phyloP scores from a whole-genome alignment of 2,329 filamentous ascomycete genomes.

The Dryadomyces quercivorus region DNA sequence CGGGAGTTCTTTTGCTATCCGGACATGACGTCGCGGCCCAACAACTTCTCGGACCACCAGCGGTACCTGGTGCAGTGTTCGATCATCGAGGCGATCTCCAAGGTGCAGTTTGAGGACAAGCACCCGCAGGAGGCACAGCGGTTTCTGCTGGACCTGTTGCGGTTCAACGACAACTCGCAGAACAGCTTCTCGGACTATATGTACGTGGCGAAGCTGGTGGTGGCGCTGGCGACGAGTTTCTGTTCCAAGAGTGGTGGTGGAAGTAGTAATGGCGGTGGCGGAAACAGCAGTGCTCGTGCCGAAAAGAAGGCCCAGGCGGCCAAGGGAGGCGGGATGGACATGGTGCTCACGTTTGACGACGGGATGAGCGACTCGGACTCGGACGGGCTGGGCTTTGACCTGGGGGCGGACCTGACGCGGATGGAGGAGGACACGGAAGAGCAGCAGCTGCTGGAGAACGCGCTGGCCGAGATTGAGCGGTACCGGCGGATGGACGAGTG shows the following conservation, averaged over 20 bases:
- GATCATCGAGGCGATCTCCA: constrained; percentile 69
- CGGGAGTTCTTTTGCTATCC: constrained; percentile 79
- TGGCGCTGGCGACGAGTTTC: constrained; percentile 46
- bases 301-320: too few species aligned
- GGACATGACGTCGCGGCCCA: constrained; percentile 70
- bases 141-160: constrained; percentile 79
- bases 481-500: constrained; percentile 58
- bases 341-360: constrained; percentile 24
- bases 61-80: constrained; percentile 75
- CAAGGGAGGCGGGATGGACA: constrained; percentile 8
- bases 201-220: constrained; percentile 73
- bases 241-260: constrained; percentile 21
- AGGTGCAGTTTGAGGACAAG: constrained; percentile 65
- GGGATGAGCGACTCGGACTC: constrained; percentile 7
- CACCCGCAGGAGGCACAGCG: constrained; percentile 68
- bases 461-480: constrained; percentile 52
- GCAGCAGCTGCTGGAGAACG: constrained; percentile 35
- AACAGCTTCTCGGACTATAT: constrained; percentile 83
- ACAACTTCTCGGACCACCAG: constrained; percentile 81
- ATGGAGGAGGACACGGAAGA: constrained; percentile 22
- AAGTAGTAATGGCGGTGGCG: not conserved
- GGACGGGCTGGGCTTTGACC: constrained; percentile 19
- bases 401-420: constrained; percentile 27
- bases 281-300: too few species aligned
- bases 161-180: constrained; percentile 87